Conservation (phyloP, 345 rosid species). For the Psidium friedrichsthalianum region DNA sequence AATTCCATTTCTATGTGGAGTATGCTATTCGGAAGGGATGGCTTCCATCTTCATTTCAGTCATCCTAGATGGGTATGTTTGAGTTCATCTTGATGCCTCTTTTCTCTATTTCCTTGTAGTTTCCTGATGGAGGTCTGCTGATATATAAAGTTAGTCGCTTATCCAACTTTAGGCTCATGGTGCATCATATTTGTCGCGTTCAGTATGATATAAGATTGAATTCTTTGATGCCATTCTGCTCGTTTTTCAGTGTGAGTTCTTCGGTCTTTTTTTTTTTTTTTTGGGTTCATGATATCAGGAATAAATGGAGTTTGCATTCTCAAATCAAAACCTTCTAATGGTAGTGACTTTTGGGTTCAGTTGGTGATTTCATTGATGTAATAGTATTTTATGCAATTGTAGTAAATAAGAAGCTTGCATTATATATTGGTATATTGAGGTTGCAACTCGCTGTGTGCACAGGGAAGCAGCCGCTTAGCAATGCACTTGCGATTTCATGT, state of each 20-base stretch:
- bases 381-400: not conserved
- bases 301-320: too few species aligned
- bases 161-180: conserved; percentile 14
- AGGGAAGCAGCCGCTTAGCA: not conserved
- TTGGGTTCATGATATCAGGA: not conserved
- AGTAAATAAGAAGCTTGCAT: not conserved
- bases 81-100: conserved; percentile 22
- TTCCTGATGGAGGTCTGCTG: conserved; percentile 12
- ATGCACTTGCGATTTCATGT: too few species aligned
- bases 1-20: conserved; percentile 53
- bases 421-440: too few species aligned
- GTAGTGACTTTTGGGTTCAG: not conserved
- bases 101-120: not conserved
- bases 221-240: not conserved
- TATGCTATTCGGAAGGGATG: conserved; percentile 73
- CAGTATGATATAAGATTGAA: conserved; percentile 5
- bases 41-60: conserved; percentile 48
- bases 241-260: not conserved
- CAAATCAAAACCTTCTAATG: too few species aligned
- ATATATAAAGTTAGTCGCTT: conserved; percentile 30
- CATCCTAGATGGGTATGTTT: conserved; percentile 25
- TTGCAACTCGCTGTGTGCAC: too few species aligned
- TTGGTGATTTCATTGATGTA: not conserved
- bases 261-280: not conserved
- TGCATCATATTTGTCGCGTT: not conserved